Evolutionary conservation across 768 basidiomycete species (phyloP), one percentile per base, ranked within the genome.

Genomic region (Hericium erinaceus): DNA sequence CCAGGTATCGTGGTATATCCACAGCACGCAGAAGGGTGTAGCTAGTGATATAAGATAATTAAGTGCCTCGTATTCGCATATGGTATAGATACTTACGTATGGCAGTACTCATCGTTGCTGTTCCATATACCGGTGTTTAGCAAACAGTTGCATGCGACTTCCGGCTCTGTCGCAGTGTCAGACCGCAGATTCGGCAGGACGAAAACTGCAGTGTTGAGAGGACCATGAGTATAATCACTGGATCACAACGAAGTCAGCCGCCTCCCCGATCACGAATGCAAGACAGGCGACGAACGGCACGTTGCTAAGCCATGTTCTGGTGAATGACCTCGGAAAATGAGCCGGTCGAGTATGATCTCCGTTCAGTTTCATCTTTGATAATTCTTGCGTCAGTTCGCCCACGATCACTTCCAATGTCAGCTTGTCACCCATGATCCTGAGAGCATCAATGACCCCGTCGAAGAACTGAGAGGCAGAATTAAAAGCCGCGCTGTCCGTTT

Each of bases 61-160:
- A 33, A 6, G 33, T 33, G 33, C 33, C 33, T 33, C 9, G 6
- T 33, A 8, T 33, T 7, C 9, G 8, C 1, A 33, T 33, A 10
- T 33, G 8, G 33, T 33, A 33, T 8, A 33, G 33, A 8, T 8
- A 20, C 44, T 46, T 46, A 46, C 44, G 15, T 18, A 20, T 46
- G 44, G 44, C 44, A 46, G 15, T 46, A 46, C 4, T 18, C 44
- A 16, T 46, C 58, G 49, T 59, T 50, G 52, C 52, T 50, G 52
- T 20, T 48, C 58, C 48, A 59, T 56, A 38, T 55, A 40, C 44
- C 39, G 55, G 22, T 38, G 33, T 16, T 18, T 11, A 49, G 20
- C n/a, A 49, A 15, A 20, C 48, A 22, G 13, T 48, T 38, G 6
- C 16, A 16, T 9, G 22, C 24, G 7, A 54, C 22, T 6, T n/a